These are phyloP conservation scores for Suillus subaureus DNA, from an alignment of 768 basidiomycete genomes.

Conservation along the genomic window DNA sequence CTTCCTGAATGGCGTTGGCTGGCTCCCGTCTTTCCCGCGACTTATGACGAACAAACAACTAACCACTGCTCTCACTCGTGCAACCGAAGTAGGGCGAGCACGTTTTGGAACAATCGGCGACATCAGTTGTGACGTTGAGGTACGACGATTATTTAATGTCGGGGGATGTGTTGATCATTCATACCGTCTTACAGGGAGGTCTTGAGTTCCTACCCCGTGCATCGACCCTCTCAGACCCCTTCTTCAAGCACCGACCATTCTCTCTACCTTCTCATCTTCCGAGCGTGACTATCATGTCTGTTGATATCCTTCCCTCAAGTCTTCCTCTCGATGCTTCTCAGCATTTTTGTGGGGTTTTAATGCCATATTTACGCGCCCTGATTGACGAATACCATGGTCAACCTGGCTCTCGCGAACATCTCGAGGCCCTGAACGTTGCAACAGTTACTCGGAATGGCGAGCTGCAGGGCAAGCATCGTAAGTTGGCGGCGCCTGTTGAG, in stretches of 20 bases:
- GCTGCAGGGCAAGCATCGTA: slow-evolving; percentile 53
- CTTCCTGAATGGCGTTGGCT: slow-evolving; percentile 85
- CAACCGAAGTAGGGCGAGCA: slow-evolving; percentile 50
- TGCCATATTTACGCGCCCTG: slow-evolving; percentile 67
- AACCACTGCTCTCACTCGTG: slow-evolving; percentile 47
- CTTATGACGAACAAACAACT: slow-evolving; percentile 74
- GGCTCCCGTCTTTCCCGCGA: slow-evolving; percentile 77
- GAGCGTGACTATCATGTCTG: slow-evolving; percentile 78
- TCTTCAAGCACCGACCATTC: slow-evolving; percentile 53
- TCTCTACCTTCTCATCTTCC: slow-evolving; percentile 49
- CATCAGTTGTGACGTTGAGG: slow-evolving; percentile 87
- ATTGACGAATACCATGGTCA: slow-evolving; percentile 44
- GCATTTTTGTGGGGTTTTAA: slow-evolving; percentile 68
- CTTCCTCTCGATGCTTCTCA: slow-evolving; percentile 80
- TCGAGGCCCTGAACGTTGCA: slow-evolving; percentile 60
- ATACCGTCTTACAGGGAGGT: slow-evolving; percentile 58
- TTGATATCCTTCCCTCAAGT: slow-evolving; percentile 88
- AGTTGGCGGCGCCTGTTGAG: slow-evolving; percentile 59
- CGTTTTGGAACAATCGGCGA: slow-evolving; percentile 80
- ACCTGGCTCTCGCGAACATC: slow-evolving; percentile 23
- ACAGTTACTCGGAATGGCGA: slow-evolving; percentile 67
- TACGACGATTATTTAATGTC: slow-evolving; percentile 29
- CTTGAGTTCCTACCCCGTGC: slow-evolving; percentile 79
- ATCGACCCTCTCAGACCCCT: slow-evolving; percentile 79
- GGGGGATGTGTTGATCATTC: background rate